A percentile compares a stretch with the other conserved stretches of the same genome.
These are phyloP conservation scores for Aspergillus avenaceus DNA, from an alignment of 495 filamentous ascomycete genomes.

Conservation along the genomic window DNA sequence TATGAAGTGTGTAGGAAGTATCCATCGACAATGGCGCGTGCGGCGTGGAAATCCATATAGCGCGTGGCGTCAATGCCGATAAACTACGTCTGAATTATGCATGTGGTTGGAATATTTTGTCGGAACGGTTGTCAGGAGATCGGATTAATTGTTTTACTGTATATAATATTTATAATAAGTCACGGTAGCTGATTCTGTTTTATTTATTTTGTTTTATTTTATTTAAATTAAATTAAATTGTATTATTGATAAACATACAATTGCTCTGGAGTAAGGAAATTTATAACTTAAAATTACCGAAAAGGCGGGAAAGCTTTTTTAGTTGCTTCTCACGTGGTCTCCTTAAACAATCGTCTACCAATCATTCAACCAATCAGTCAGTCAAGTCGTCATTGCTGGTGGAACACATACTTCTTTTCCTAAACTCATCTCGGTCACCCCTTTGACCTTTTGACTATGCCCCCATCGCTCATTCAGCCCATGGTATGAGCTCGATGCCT, in stretches of 20 bases:
- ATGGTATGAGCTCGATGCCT: slow-evolving; percentile 62
- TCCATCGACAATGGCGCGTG: slow-evolving; percentile 3
- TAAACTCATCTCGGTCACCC: not conserved
- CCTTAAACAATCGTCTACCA: not conserved
- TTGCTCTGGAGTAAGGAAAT: too few relatives aligned
- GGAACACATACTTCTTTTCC: not conserved
- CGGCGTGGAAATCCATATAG: slow-evolving; percentile 9
- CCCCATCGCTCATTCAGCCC: slow-evolving; percentile 23
- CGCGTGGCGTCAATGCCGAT: slow-evolving; percentile 10
- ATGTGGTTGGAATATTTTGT: too few relatives aligned
- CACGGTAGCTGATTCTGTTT: too few relatives aligned
- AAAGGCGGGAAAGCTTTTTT: not conserved
- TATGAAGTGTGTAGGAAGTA: not conserved
- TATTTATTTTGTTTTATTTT: too few relatives aligned
- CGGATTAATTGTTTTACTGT: too few relatives aligned
- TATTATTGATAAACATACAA: too few relatives aligned
- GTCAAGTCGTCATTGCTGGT: not conserved
- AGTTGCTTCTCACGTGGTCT: slow-evolving; percentile 3
- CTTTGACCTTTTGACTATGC: slow-evolving; percentile 31
- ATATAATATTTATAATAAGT: too few relatives aligned
- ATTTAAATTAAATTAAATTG: not conserved
- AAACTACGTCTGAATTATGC: not conserved
- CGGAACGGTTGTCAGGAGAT: too few relatives aligned
- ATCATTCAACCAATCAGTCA: not conserved
- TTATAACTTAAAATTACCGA: not conserved